A percentile compares a stretch with the other conserved stretches of the same genome.
Conservation (phyloP, 1,139 yeast species). For the Ashbya aceris region DNA sequence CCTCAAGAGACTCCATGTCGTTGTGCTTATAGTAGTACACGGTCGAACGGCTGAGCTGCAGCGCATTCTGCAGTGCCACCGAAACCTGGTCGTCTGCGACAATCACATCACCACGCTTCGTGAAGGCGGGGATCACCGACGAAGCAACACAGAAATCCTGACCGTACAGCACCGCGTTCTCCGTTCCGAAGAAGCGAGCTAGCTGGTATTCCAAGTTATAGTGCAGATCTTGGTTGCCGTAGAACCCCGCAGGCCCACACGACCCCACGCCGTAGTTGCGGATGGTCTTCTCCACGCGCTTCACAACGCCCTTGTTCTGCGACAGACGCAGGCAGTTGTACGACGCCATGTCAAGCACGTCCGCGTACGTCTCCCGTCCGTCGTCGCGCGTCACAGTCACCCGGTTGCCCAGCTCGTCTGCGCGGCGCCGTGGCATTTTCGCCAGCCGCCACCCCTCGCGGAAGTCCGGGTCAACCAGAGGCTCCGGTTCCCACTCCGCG, state of each 20-base stretch:
- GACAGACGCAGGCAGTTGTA: constrained; percentile 56
- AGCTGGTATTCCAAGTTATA: constrained; percentile 69
- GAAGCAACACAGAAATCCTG: constrained; percentile 87
- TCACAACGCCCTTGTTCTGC: constrained; percentile 37
- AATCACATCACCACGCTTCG: constrained; percentile 89
- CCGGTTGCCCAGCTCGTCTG: too few species aligned
- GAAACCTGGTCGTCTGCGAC: constrained; percentile 79
- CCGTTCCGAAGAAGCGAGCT: constrained; percentile 66
- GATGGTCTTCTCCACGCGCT: constrained; percentile 53
- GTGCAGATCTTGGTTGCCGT: constrained; percentile 93
- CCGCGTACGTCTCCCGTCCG: constrained; percentile 24
- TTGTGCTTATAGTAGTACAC: constrained; percentile 81
- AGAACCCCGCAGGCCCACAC: constrained; percentile 97
- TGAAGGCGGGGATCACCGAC: constrained; percentile 94
- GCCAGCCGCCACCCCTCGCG: constrained; percentile 55
- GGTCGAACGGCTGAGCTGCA: constrained; percentile 77
- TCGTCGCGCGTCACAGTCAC: constrained; percentile 34
- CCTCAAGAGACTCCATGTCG: constrained; percentile 73
- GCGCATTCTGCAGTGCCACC: constrained; percentile 78
- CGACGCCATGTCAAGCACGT: constrained; percentile 55
- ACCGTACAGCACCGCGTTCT: constrained; percentile 76
- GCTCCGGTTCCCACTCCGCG: constrained; percentile 87
- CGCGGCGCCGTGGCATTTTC: constrained; percentile 39
- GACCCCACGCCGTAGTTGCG: constrained; percentile 87
- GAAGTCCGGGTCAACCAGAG: constrained; percentile 49